Conservation (phyloP, 345 rosid genomes). For the Populus euphratica region DNA sequence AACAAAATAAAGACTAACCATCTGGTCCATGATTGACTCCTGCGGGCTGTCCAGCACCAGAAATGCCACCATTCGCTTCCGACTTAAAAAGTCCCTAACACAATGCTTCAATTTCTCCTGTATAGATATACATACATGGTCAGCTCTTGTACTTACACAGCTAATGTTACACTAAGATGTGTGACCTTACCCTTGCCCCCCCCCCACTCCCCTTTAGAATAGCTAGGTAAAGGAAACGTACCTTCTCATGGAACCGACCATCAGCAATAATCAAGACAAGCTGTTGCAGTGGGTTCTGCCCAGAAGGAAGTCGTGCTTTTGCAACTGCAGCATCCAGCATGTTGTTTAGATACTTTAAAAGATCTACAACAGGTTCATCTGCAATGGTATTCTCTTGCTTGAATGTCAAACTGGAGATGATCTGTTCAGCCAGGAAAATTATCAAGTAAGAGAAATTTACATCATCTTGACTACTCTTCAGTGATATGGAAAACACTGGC, state of each 20-base stretch:
- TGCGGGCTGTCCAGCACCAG: constrained; percentile 66
- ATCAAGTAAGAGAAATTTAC: not conserved
- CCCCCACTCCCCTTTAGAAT: too few species aligned
- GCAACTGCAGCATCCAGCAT: constrained; percentile 67
- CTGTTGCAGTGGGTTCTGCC: constrained; percentile 93
- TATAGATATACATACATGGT: not conserved
- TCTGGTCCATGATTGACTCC: constrained; percentile 63
- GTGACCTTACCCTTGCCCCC: too few species aligned
- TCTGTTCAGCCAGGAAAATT: constrained; percentile 40
- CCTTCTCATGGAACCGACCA: constrained; percentile 91
- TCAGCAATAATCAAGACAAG: constrained; percentile 89
- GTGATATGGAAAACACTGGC: too few species aligned
- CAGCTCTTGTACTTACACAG: not conserved
- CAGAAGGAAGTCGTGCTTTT: constrained; percentile 72
- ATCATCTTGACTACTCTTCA: too few species aligned
- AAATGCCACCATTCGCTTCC: constrained; percentile 90
- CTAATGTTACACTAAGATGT: too few species aligned
- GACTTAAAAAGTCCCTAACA: constrained; percentile 67
- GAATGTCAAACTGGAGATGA: constrained; percentile 81
- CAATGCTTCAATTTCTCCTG: constrained; percentile 65
- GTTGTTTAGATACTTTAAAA: constrained; percentile 58
- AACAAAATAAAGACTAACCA: constrained; percentile 38
- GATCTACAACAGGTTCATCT: constrained; percentile 77
- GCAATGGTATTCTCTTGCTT: constrained; percentile 77
- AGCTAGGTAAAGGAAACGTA: constrained; percentile 13